A percentile compares a stretch with the other conserved stretches of the same genome.
Evolutionary conservation across 1,284 basidiomycete genomes (phyloP).

Genomic region (Ceratobasidium sp.): DNA sequence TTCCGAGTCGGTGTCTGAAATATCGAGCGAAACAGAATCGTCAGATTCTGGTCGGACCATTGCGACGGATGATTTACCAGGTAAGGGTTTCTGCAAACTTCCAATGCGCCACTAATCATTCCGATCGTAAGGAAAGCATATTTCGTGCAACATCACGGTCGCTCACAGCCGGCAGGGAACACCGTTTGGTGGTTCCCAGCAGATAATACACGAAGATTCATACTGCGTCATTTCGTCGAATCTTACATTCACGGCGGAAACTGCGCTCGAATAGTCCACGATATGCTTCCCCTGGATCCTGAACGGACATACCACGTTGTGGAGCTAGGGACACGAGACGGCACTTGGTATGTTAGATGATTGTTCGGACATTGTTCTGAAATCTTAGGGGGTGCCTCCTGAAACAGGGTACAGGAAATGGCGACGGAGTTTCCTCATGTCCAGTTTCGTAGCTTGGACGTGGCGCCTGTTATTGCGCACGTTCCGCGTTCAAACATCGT

Average conservation of each 20-base stretch:
- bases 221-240: conserved; percentile 14
- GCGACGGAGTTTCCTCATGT: conserved; percentile 23
- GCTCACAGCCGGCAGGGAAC: background rate
- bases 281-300: background rate
- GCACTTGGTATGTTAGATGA: background rate
- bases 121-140: background rate
- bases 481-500: conserved; percentile 14
- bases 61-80: conserved; percentile 19
- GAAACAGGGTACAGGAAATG: conserved; percentile 24
- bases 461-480: conserved; percentile 20
- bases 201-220: conserved; percentile 20
- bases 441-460: conserved; percentile 11
- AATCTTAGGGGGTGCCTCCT: no score
- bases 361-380: background rate
- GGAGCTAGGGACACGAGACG: conserved; percentile 11
- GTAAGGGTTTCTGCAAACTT: background rate
- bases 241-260: conserved; percentile 9
- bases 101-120: background rate
- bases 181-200: conserved; percentile 30
- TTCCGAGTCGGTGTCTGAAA: conserved; percentile 26
- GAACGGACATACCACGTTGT: background rate
- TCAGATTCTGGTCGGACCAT: conserved; percentile 13
- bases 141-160: conserved; percentile 11
- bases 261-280: conserved; percentile 1
- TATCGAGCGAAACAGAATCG: conserved; percentile 21